A percentile compares a stretch with the other conserved stretches of the same genome.
Conservation (phyloP, 2,329 filamentous ascomycete species). For the Stachybotrys chartarum region DNA sequence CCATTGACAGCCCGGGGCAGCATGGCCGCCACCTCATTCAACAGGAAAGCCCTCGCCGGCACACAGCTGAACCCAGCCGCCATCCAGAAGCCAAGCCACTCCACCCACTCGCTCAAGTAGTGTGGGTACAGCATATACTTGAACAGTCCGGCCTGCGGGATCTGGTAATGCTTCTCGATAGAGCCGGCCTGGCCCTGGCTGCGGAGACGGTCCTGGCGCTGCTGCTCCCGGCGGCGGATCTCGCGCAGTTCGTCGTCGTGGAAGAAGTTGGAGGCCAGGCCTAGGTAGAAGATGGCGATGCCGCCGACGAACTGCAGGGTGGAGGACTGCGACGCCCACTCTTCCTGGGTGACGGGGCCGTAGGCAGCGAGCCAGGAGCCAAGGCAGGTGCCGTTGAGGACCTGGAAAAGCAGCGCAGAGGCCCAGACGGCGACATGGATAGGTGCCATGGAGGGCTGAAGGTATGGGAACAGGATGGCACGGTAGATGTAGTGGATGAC, state of each 20-base stretch:
- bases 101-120: constrained; percentile 94
- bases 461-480: constrained; percentile 71
- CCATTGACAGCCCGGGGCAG: constrained; percentile 76
- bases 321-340: constrained; percentile 36
- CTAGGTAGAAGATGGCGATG: constrained; percentile 66
- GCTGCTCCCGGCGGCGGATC: constrained; percentile 65
- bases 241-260: constrained; percentile 87
- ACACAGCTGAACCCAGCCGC: constrained; percentile 58
- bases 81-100: constrained; percentile 88
- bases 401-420: constrained; percentile 64
- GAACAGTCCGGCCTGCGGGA: constrained; percentile 81
- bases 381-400: constrained; percentile 71
- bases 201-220: constrained; percentile 38
- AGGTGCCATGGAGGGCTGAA: constrained; percentile 89
- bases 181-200: constrained; percentile 19
- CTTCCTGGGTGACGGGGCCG: constrained; percentile 54
- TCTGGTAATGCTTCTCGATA: constrained; percentile 72
- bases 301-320: constrained; percentile 51
- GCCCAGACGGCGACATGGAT: constrained; percentile 65
- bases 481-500: constrained; percentile 87
- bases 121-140: constrained; percentile 80
- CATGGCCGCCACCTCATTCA: constrained; percentile 90
- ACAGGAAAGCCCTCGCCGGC: constrained; percentile 72
- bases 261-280: constrained; percentile 73
- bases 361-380: constrained; percentile 80